Conservation (phyloP, 768 basidiomycete species). For the Piloderma croceum region DNA sequence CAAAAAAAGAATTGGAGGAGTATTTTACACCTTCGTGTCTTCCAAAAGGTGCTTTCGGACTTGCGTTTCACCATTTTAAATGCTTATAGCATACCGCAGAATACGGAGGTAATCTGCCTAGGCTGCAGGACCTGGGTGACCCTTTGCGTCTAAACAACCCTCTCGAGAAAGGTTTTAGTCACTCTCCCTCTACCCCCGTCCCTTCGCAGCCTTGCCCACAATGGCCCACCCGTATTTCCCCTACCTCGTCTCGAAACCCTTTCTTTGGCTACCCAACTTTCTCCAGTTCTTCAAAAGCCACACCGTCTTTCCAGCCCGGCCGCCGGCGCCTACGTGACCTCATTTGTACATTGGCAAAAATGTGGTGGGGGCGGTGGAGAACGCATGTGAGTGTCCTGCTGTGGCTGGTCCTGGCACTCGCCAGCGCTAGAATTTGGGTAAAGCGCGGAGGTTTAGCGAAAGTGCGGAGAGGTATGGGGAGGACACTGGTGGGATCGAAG, state of each 20-base stretch:
- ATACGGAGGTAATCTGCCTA: conserved; percentile 58
- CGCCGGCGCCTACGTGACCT: conserved; percentile 69
- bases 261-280: conserved; percentile 67
- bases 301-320: conserved; percentile 48
- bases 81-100: conserved; percentile 39
- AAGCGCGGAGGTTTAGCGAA: too few species aligned
- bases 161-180: too few species aligned
- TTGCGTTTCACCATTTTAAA: conserved; percentile 8
- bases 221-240: conserved; percentile 35
- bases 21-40: conserved; percentile 49
- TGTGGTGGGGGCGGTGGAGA: conserved; percentile 68
- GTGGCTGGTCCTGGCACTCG: conserved; percentile 25
- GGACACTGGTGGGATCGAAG: too few species aligned
- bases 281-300: conserved; percentile 26
- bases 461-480: too few species aligned
- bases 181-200: too few species aligned
- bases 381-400: conserved; percentile 33
- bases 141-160: conserved; percentile 38
- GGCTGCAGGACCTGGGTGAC: conserved; percentile 45
- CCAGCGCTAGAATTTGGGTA: conserved; percentile 24
- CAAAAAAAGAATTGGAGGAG: conserved; percentile 45
- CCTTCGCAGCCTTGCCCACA: conserved; percentile 14
- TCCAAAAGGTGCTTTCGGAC: conserved; percentile 47
- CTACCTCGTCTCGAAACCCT: conserved; percentile 61
- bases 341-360: conserved; percentile 48